A percentile compares a stretch with the other conserved stretches of the same genome.
phyloP scores from a whole-genome alignment of 768 basidiomycete species.

The Calocera viscosa region DNA sequence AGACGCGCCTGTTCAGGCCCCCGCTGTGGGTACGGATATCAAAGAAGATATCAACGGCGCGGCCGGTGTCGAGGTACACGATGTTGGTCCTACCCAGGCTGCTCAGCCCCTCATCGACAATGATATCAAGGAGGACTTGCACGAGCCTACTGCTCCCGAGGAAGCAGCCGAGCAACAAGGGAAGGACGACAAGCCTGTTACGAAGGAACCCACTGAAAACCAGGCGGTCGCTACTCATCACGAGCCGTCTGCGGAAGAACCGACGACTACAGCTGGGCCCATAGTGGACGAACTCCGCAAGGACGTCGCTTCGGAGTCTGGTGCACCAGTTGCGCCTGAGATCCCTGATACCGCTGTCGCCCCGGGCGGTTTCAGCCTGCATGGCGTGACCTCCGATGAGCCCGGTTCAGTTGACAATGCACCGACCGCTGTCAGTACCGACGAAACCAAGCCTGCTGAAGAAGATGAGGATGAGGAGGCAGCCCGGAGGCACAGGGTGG shows the following conservation, averaged over 20 bases:
- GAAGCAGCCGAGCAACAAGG: too few species aligned
- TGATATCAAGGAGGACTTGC: too few species aligned
- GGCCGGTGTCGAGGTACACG: too few species aligned
- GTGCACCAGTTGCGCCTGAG: background rate
- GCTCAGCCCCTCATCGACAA: background rate
- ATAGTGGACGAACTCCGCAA: background rate
- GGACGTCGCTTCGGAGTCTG: background rate
- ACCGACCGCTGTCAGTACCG: background rate
- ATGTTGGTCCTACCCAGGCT: too few species aligned
- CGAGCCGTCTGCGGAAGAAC: too few species aligned
- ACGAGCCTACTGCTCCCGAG: too few species aligned
- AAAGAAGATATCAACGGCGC: too few species aligned
- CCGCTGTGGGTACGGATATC: too few species aligned
- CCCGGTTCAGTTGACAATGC: background rate
- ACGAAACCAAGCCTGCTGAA: background rate
- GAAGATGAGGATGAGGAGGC: constrained; percentile 24
- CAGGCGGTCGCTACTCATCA: too few species aligned
- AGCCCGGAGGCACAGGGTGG: constrained; percentile 54
- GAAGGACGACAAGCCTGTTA: too few species aligned
- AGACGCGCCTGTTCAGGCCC: too few species aligned
- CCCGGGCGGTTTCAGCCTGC: background rate
- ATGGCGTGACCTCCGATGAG: background rate
- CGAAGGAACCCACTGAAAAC: too few species aligned
- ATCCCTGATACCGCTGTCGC: background rate
- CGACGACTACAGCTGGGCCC: background rate